A percentile compares a stretch with the other conserved stretches of the same genome.
phyloP scores from a whole-genome alignment of 2,329 filamentous ascomycete species.

The Fusarium sp. region DNA sequence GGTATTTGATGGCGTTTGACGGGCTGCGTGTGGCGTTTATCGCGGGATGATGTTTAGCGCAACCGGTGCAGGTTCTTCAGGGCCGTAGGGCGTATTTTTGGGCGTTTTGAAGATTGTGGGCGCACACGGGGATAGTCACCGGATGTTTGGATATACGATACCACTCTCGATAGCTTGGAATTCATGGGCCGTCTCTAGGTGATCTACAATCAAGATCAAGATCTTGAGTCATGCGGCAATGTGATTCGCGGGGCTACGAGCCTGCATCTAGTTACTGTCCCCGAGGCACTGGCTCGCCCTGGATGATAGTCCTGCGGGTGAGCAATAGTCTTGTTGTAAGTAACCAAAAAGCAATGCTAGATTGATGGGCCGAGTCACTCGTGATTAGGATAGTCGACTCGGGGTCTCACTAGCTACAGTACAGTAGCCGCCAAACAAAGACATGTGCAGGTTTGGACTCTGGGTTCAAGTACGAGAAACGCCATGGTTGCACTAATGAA shows the following conservation, averaged over 20 bases:
- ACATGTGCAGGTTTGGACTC: too few relatives aligned
- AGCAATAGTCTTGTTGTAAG: too few relatives aligned
- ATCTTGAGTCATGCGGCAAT: not conserved
- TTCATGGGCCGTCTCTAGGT: not conserved
- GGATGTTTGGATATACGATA: not conserved
- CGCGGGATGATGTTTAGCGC: not conserved
- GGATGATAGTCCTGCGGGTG: not conserved
- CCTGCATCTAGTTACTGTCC: not conserved
- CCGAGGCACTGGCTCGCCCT: not conserved
- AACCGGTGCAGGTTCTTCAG: too few relatives aligned
- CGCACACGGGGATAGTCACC: too few relatives aligned
- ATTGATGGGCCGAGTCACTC: too few relatives aligned
- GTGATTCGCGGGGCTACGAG: not conserved
- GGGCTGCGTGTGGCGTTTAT: not conserved
- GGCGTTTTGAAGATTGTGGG: too few relatives aligned
- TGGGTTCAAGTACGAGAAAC: too few relatives aligned
- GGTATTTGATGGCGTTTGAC: slow-evolving; percentile 4
- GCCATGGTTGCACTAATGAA: too few relatives aligned
- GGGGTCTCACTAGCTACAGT: too few relatives aligned
- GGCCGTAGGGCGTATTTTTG: not conserved
- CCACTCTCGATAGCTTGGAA: not conserved
- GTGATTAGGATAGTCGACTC: too few relatives aligned
- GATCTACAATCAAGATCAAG: not conserved
- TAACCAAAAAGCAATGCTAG: too few relatives aligned
- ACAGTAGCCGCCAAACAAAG: too few relatives aligned